phyloP scores from a whole-genome alignment of 202 grass and related monocot genomes.

The Cymbopogon flexuosus region DNA sequence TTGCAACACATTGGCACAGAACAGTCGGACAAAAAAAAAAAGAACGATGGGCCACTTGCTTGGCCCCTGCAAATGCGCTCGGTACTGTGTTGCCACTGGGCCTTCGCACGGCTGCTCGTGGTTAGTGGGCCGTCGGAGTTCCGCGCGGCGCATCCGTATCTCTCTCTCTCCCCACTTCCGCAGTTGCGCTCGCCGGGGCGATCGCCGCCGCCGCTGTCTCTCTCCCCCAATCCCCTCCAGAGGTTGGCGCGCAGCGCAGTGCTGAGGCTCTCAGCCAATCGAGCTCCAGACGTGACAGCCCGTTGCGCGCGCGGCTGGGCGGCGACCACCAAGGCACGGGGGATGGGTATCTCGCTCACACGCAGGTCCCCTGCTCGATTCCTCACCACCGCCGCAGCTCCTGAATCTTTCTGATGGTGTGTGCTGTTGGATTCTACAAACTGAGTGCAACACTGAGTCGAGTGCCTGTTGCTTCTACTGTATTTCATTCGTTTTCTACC shows the following conservation, averaged over 20 bases:
- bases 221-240: too few species aligned
- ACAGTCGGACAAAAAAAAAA: too few species aligned
- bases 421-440: not conserved
- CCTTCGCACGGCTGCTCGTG: not conserved
- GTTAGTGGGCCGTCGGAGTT: not conserved
- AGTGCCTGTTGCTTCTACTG: not conserved
- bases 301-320: not conserved
- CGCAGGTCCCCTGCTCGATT: not conserved
- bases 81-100: too few species aligned
- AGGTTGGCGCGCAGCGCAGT: too few species aligned
- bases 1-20: too few species aligned
- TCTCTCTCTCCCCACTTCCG: not conserved
- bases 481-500: not conserved
- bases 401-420: not conserved
- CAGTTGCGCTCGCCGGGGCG: not conserved
- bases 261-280: not conserved
- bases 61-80: too few species aligned
- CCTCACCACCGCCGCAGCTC: not conserved
- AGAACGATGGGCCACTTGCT: not conserved
- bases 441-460: too few species aligned
- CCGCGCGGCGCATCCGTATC: too few species aligned
- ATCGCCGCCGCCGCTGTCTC: too few species aligned
- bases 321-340: not conserved
- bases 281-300: not conserved
- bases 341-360: not conserved